Evolutionary conservation across 768 basidiomycete genomes (phyloP).

Genomic region (Dentipellis sp.): DNA sequence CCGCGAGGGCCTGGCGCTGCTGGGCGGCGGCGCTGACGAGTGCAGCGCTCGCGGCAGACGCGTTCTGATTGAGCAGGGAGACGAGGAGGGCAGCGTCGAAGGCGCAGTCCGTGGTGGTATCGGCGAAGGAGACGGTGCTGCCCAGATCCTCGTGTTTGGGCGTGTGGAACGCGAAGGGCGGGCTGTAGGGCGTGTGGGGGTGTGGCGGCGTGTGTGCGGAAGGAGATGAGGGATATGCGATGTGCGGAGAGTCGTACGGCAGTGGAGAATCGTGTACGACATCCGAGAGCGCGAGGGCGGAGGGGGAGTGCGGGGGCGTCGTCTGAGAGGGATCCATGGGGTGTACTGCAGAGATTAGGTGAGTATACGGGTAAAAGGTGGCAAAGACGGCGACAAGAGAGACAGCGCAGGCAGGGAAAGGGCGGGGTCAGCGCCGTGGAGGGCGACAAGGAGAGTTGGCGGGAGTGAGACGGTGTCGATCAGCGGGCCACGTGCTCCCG

Average conservation of each 20-base stretch:
- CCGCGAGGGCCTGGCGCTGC: conserved; percentile 42
- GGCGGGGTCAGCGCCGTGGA: no score
- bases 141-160: conserved; percentile 12
- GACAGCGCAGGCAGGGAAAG: not conserved
- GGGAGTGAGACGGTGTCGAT: not conserved
- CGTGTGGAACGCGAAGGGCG: conserved; percentile 14
- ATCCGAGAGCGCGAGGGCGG: conserved; percentile 66
- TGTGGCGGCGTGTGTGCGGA: conserved; percentile 8
- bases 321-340: not conserved
- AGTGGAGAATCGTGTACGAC: conserved; percentile 77
- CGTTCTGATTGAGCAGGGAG: conserved; percentile 64
- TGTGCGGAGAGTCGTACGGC: conserved; percentile 33
- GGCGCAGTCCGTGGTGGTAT: conserved; percentile 26
- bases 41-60: conserved; percentile 58
- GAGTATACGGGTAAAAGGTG: not conserved
- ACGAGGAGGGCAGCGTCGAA: conserved; percentile 41
- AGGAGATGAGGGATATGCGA: conserved; percentile 18
- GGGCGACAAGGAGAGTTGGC: not conserved
- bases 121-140: conserved; percentile 26
- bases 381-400: not conserved
- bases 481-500: not conserved
- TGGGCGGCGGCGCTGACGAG: conserved; percentile 58
- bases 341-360: not conserved
- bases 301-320: conserved; percentile 31
- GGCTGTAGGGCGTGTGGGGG: conserved; percentile 7